Conservation (phyloP, 2,329 filamentous ascomycete species). For the Verticillium alfalfae region DNA sequence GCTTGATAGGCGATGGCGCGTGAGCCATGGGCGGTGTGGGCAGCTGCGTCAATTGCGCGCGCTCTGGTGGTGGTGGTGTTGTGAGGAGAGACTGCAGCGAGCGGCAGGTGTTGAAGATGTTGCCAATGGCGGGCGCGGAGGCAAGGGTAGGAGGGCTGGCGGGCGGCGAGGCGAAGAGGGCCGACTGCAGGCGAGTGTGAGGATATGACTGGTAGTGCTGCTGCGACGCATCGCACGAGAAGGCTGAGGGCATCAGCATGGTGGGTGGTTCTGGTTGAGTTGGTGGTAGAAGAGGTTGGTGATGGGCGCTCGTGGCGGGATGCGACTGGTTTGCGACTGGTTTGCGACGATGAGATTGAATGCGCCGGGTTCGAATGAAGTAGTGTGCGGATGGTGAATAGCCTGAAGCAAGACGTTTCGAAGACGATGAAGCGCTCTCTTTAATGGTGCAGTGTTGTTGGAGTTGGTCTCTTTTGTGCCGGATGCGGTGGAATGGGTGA, state of each 20-base stretch:
- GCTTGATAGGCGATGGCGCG: conserved; percentile 44
- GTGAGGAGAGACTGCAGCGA: conserved; percentile 55
- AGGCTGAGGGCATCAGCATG: conserved; percentile 56
- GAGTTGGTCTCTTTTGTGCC: neutral
- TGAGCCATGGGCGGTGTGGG: conserved; percentile 52
- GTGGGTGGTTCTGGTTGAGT: conserved; percentile 9
- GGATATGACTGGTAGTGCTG: conserved; percentile 16
- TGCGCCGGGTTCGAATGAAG: neutral
- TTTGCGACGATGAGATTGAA: neutral
- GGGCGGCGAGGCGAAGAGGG: conserved; percentile 54
- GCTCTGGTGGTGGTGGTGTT: conserved; percentile 32
- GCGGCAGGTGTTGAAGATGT: conserved; percentile 55
- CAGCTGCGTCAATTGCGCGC: conserved; percentile 30
- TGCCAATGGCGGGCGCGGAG: conserved; percentile 40
- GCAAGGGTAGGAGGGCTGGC: conserved; percentile 46
- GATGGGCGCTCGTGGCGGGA: neutral
- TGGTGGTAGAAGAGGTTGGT: neutral
- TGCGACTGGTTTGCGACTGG: neutral
- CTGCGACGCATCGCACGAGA: conserved; percentile 52
- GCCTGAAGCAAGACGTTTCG: neutral
- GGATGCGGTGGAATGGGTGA: neutral
- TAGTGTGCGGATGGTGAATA: neutral
- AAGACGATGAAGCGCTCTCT: neutral
- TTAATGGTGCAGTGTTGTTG: neutral
- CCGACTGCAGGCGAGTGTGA: conserved; percentile 37